phyloP scores from a whole-genome alignment of 2,329 filamentous ascomycete species.

The Penicillium griseofulvum region DNA sequence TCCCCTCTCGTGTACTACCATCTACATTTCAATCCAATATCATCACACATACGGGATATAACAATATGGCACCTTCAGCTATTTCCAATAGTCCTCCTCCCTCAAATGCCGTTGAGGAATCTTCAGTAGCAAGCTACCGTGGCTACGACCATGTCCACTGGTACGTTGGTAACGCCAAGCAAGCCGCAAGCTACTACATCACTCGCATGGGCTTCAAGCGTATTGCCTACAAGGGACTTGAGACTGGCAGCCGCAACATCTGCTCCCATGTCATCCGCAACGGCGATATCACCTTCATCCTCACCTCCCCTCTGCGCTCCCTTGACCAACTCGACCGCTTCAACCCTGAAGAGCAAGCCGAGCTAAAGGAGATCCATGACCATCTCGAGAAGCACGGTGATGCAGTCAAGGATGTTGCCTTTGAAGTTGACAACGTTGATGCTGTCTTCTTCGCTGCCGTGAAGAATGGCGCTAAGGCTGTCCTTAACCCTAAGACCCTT shows the following conservation, averaged over 20 bases:
- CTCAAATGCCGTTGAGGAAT: constrained; percentile 12
- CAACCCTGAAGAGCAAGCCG: constrained; percentile 56
- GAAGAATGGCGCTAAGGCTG: constrained; percentile 42
- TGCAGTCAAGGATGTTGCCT: constrained; percentile 91
- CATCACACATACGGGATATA: constrained; percentile 1
- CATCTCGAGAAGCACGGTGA: constrained; percentile 88
- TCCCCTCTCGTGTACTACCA: background rate
- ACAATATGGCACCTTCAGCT: constrained; percentile 33
- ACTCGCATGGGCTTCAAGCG: constrained; percentile 81
- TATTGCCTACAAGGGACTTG: constrained; percentile 81
- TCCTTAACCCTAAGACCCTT: constrained; percentile 54
- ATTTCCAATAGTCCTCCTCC: constrained; percentile 28
- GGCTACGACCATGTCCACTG: constrained; percentile 93
- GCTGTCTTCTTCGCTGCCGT: constrained; percentile 76
- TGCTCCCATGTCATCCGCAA: constrained; percentile 70
- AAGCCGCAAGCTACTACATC: constrained; percentile 85
- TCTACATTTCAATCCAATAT: background rate
- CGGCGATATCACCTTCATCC: constrained; percentile 44
- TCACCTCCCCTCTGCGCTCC: constrained; percentile 55
- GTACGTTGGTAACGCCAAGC: constrained; percentile 97
- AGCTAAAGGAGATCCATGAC: constrained; percentile 72
- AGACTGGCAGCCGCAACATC: constrained; percentile 77
- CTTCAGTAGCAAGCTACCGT: constrained; percentile 52
- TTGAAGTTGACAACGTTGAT: constrained; percentile 86
- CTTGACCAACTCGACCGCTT: constrained; percentile 60